A percentile compares a stretch with the other conserved stretches of the same genome.
phyloP scores from a whole-genome alignment of 2,329 filamentous ascomycete species.

The Alternaria brassicicola region DNA sequence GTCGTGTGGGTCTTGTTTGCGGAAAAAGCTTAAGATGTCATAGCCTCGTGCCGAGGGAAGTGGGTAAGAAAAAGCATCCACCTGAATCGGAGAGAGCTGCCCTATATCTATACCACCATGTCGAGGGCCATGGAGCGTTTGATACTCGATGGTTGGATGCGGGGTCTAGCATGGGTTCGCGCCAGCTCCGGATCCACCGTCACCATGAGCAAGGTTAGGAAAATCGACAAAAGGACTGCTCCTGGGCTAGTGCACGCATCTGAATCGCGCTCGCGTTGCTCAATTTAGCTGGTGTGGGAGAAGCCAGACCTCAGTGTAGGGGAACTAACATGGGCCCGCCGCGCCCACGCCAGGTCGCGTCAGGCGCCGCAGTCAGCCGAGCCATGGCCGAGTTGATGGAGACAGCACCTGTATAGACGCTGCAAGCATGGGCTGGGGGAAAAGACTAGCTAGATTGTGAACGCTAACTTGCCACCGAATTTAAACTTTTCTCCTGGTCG shows the following conservation, averaged over 20 bases:
- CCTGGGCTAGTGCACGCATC: slow-evolving; percentile 35
- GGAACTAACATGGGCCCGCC: slow-evolving; percentile 19
- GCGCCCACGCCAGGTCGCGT: slow-evolving; percentile 24
- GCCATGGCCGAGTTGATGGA: slow-evolving; percentile 35
- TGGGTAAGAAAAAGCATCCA: slow-evolving; percentile 30
- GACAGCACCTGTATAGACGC: slow-evolving; percentile 24
- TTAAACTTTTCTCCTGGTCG: slow-evolving; percentile 29
- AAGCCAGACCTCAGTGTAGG: slow-evolving; percentile 23
- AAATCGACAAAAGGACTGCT: slow-evolving; percentile 31
- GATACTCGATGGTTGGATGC: slow-evolving; percentile 36
- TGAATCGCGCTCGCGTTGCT: slow-evolving; percentile 37
- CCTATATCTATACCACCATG: slow-evolving; percentile 42
- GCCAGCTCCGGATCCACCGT: slow-evolving; percentile 40
- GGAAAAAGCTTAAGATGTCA: slow-evolving; percentile 16
- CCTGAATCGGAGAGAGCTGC: slow-evolving; percentile 33
- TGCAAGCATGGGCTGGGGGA: slow-evolving; percentile 19
- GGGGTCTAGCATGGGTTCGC: slow-evolving; percentile 46
- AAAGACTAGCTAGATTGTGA: slow-evolving; percentile 25
- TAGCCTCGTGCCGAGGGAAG: slow-evolving; percentile 28
- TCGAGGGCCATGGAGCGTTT: slow-evolving; percentile 29
- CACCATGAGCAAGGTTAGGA: slow-evolving; percentile 31
- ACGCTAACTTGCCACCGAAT: slow-evolving; percentile 39
- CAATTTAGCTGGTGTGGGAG: slow-evolving; percentile 39
- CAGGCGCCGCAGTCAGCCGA: slow-evolving; percentile 37
- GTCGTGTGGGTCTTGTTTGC: slow-evolving; percentile 22